phyloP scores from a whole-genome alignment of 1,139 yeast genomes.

The Sugiyamaella paludigena region DNA sequence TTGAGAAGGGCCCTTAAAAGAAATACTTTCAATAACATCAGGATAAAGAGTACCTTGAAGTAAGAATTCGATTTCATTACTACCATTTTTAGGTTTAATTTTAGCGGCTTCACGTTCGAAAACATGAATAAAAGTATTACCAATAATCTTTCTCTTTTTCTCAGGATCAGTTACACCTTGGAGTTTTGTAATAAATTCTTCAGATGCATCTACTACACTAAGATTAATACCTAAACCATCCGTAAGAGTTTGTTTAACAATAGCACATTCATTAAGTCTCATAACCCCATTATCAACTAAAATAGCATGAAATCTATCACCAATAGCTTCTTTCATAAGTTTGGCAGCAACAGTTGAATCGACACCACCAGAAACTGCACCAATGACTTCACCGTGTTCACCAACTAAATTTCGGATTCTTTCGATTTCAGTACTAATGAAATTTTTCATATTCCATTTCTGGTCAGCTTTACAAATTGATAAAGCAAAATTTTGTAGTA shows the following conservation, averaged over 20 bases:
- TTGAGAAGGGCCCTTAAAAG: conserved; percentile 99
- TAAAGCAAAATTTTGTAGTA: conserved; percentile 89
- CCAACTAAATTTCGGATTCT: conserved; percentile 91
- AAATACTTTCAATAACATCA: conserved; percentile 96
- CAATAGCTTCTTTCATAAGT: conserved; percentile 96
- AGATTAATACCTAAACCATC: conserved; percentile 93
- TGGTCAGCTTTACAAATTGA: conserved; percentile 80
- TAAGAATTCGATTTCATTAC: conserved; percentile 86
- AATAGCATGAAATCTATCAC: conserved; percentile 97
- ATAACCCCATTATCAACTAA: conserved; percentile 97
- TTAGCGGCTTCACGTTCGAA: conserved; percentile 94
- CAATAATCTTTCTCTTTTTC: conserved; percentile 97
- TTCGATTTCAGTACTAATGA: conserved; percentile 91
- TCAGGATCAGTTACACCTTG: conserved; percentile 98
- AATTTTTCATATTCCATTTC: conserved; percentile 98
- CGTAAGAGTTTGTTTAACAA: conserved; percentile 82
- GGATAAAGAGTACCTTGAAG: conserved; percentile 98
- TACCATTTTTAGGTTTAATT: conserved; percentile 77
- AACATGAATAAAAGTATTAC: conserved; percentile 95
- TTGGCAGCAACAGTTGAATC: conserved; percentile 99
- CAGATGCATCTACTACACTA: conserved; percentile 92
- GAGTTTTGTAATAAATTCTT: conserved; percentile 78
- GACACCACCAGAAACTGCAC: conserved; percentile 99
- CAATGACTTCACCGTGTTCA: conserved; percentile 97
- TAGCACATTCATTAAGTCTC: conserved; percentile 89